phyloP scores from a whole-genome alignment of 495 filamentous ascomycete genomes.

The Hypoxylon crocopeplum region DNA sequence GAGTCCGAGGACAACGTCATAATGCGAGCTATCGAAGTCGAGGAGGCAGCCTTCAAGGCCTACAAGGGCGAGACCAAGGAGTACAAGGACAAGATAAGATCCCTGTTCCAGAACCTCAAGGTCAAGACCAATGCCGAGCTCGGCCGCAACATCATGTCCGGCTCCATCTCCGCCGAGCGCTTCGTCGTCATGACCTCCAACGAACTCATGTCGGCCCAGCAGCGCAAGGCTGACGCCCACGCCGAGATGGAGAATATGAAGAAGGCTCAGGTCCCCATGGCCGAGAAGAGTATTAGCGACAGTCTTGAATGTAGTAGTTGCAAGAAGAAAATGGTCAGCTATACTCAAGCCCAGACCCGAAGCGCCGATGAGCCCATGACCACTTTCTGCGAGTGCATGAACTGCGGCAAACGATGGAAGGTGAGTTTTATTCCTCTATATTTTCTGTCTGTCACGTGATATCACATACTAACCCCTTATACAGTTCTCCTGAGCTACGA shows the following conservation, averaged over 20 bases:
- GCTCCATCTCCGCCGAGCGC: constrained; percentile 69
- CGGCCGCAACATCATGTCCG: constrained; percentile 73
- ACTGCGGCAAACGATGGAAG: constrained; percentile 82
- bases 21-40: constrained; percentile 71
- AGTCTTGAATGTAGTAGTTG: constrained; percentile 88
- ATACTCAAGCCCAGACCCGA: constrained; percentile 94
- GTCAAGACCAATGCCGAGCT: constrained; percentile 83
- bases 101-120: constrained; percentile 92
- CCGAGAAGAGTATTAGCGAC: constrained; percentile 84
- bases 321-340: constrained; percentile 89
- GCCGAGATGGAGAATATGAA: constrained; percentile 92
- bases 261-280: constrained; percentile 89
- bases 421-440: constrained; percentile 43
- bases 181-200: constrained; percentile 71
- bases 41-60: constrained; percentile 70
- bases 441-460: not conserved
- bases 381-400: constrained; percentile 78
- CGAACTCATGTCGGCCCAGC: constrained; percentile 62
- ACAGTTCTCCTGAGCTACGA: constrained; percentile 27
- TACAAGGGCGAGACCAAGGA: constrained; percentile 70
- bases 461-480: not conserved
- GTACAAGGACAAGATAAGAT: constrained; percentile 88
- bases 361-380: constrained; percentile 93
- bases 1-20: constrained; percentile 66
- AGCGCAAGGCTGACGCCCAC: constrained; percentile 68